A percentile compares a stretch with the other conserved stretches of the same genome.
These are phyloP conservation scores for Puccinia sorghi DNA, from an alignment of 1,284 basidiomycete species.

Conservation along the genomic window DNA sequence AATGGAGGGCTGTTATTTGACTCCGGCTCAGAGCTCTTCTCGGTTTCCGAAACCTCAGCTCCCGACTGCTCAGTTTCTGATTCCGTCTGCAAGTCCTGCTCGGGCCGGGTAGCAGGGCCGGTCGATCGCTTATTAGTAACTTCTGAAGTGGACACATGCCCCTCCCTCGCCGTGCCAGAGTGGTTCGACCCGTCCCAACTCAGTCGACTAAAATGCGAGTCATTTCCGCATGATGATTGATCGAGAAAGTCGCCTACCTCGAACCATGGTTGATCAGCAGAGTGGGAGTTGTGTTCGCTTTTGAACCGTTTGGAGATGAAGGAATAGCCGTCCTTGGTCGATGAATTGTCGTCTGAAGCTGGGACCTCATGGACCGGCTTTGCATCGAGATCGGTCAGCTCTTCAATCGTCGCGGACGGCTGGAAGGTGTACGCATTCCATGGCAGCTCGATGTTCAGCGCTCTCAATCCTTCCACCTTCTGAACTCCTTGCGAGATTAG, in stretches of 20 bases:
- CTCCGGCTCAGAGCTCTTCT: not conserved
- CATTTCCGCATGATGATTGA: not conserved
- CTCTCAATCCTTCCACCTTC: constrained; percentile 42
- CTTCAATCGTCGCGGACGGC: constrained; percentile 28
- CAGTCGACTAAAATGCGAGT: not conserved
- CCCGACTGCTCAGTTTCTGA: too few species aligned
- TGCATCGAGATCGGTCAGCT: not conserved
- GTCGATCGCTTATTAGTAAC: too few species aligned
- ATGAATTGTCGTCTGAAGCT: not conserved
- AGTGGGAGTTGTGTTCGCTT: constrained; percentile 19
- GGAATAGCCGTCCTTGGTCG: constrained; percentile 28
- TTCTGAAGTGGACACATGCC: not conserved
- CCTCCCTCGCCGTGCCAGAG: not conserved
- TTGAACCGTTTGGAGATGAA: constrained; percentile 36
- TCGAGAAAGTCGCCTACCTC: constrained; percentile 16
- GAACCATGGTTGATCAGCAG: constrained; percentile 3
- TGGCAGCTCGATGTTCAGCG: constrained; percentile 31
- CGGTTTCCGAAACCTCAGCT: not conserved
- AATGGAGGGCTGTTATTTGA: not conserved
- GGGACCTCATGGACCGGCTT: not conserved
- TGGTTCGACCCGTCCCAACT: not conserved
- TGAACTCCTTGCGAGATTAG: constrained; percentile 4
- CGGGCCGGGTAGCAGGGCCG: too few species aligned
- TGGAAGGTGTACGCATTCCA: constrained; percentile 23
- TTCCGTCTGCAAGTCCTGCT: not conserved